A percentile compares a stretch with the other conserved stretches of the same genome.
These are phyloP conservation scores for Camellia sinensis DNA, from an alignment of 148 eudicot genomes.

Conservation along the genomic window DNA sequence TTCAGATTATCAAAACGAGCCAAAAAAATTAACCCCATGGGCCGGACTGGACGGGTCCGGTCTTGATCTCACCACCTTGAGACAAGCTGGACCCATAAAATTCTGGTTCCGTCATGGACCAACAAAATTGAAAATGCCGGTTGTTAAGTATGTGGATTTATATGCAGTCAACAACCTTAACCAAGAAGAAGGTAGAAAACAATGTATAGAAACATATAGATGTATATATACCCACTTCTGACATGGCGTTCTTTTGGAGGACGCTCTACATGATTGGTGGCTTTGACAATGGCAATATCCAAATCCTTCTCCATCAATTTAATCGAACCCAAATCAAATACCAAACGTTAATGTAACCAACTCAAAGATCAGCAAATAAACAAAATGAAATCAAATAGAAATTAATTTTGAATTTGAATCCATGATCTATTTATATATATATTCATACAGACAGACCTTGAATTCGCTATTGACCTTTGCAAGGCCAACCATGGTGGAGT, in stretches of 20 bases:
- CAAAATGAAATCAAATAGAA: not conserved
- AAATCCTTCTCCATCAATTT: slow-evolving; percentile 49
- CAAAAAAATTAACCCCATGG: no score
- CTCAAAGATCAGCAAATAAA: not conserved
- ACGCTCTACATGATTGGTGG: slow-evolving; percentile 84
- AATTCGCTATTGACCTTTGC: slow-evolving; percentile 97
- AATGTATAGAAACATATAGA: not conserved
- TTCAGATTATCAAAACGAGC: no score
- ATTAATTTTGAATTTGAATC: not conserved
- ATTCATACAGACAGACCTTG: slow-evolving; percentile 44
- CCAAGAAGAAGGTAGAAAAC: no score
- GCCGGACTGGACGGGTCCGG: no score
- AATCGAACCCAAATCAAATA: not conserved
- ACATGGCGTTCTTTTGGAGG: slow-evolving; percentile 96
- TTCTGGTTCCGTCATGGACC: no score
- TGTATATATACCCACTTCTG: slow-evolving; percentile 51
- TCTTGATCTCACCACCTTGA: no score
- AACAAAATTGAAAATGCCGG: no score
- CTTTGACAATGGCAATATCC: slow-evolving; percentile 94
- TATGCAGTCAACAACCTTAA: not conserved
- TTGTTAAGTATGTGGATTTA: no score
- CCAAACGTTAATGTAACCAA: not conserved
- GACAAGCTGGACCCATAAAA: no score
- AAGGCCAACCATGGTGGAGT: slow-evolving; percentile 88
- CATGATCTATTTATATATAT: not conserved